Conservation (phyloP, 306 rosid genomes). For the Geum urbanum region DNA sequence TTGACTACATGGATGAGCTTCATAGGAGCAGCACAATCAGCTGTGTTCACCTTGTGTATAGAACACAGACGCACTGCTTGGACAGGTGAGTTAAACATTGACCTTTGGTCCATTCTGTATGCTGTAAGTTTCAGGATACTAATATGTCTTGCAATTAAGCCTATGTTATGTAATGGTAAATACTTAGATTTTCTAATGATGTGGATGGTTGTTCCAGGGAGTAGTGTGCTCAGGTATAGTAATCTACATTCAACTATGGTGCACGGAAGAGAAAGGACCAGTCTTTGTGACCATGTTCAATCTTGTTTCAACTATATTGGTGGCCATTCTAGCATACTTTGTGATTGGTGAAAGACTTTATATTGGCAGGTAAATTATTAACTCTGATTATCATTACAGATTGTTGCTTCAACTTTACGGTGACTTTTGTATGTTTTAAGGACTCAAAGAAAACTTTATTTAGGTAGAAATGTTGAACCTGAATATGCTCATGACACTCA, state of each 20-base stretch:
- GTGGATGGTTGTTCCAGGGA: slow-evolving; percentile 48
- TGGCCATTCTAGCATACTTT: slow-evolving; percentile 65
- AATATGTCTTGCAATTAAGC: no score
- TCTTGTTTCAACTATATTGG: slow-evolving; percentile 60
- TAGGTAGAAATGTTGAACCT: no score
- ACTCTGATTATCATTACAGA: no score
- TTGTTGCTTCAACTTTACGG: no score
- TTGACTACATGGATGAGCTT: slow-evolving; percentile 71
- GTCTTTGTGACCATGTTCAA: slow-evolving; percentile 78
- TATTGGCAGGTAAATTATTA: slow-evolving; percentile 53
- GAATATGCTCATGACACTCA: background rate
- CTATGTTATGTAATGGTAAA: background rate
- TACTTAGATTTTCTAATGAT: background rate
- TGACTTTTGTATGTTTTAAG: no score
- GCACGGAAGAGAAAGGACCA: slow-evolving; percentile 71
- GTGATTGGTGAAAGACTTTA: slow-evolving; percentile 75
- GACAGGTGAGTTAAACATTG: slow-evolving; percentile 57
- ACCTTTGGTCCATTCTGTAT: slow-evolving; percentile 64
- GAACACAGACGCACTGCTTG: slow-evolving; percentile 59
- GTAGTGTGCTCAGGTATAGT: slow-evolving; percentile 47
- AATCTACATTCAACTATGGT: slow-evolving; percentile 64
- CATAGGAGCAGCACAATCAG: slow-evolving; percentile 78
- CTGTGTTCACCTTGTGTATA: slow-evolving; percentile 42
- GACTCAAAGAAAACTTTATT: no score
- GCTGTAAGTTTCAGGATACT: slow-evolving; percentile 44